Evolutionary conservation across 768 basidiomycete species (phyloP).

Genomic region (Ephemerocybe angulata): DNA sequence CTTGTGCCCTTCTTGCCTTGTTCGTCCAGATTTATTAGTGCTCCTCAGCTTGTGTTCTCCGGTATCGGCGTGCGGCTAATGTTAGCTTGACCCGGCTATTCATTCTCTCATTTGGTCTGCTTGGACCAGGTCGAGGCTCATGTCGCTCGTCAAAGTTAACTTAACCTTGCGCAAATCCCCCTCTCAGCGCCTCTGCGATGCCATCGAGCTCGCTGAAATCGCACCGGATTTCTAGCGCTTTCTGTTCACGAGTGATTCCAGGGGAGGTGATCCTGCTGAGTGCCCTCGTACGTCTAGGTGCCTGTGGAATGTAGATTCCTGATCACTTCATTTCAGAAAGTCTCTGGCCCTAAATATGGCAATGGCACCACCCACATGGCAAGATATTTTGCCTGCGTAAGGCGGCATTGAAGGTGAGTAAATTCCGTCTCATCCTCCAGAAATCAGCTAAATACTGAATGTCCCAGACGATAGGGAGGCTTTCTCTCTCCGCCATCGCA

Average conservation of each 20-base stretch:
- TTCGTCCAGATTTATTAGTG: conserved; percentile 1
- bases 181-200: neutral
- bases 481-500: conserved; percentile 13
- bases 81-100: neutral
- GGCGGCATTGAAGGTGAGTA: conserved; percentile 5
- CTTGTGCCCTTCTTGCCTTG: neutral
- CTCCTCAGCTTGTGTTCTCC: neutral
- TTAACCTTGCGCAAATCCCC: conserved; percentile 2
- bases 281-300: conserved; percentile 19
- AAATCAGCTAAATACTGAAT: conserved; percentile 23
- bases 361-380: conserved; percentile 5
- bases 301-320: conserved; percentile 28
- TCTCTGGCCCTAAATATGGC: neutral
- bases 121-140: neutral
- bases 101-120: neutral
- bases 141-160: neutral
- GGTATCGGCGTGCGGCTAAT: neutral
- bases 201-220: neutral
- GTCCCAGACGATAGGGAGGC: conserved; percentile 7
- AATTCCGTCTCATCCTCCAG: conserved; percentile 11
- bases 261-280: conserved; percentile 15
- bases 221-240: conserved; percentile 2
- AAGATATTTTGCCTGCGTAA: conserved; percentile 13
- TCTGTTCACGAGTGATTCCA: conserved; percentile 6
- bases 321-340: conserved; percentile 15